Percentiles rank a stretch among this genome's conserved stretches.
Conservation (phyloP, 176 grass and related monocot species). For the Zea luxurians region DNA sequence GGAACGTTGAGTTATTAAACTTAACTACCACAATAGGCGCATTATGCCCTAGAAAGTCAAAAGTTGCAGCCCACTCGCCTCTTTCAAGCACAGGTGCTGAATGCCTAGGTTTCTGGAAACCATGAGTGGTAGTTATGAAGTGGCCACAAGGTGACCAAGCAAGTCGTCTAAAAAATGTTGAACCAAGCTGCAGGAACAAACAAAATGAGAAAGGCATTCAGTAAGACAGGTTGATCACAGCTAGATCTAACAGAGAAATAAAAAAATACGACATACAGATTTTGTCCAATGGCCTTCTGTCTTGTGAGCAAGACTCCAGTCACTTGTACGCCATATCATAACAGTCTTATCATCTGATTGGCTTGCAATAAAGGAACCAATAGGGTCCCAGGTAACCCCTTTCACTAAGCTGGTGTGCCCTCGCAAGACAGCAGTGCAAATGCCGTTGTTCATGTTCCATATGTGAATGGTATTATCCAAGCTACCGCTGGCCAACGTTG, state of each 20-base stretch:
- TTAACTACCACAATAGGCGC: slow-evolving; percentile 88
- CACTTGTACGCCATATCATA: slow-evolving; percentile 95
- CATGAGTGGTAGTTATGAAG: slow-evolving; percentile 95
- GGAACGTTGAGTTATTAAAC: slow-evolving; percentile 94
- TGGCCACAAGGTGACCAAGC: slow-evolving; percentile 94
- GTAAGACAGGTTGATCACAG: slow-evolving; percentile 14
- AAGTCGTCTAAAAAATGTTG: slow-evolving; percentile 93
- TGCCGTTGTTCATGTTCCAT: slow-evolving; percentile 84
- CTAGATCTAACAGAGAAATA: slow-evolving; percentile 11
- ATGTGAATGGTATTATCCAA: slow-evolving; percentile 97
- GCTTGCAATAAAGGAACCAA: slow-evolving; percentile 92
- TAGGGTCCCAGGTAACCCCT: slow-evolving; percentile 97
- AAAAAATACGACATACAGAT: slow-evolving; percentile 64
- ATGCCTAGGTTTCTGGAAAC: slow-evolving; percentile 96
- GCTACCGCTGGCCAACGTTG: slow-evolving; percentile 78
- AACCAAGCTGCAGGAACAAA: slow-evolving; percentile 70
- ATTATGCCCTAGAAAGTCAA: slow-evolving; percentile 97
- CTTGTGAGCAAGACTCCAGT: slow-evolving; percentile 93
- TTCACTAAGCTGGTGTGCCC: slow-evolving; percentile 95
- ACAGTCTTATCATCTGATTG: slow-evolving; percentile 97
- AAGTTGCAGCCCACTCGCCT: slow-evolving; percentile 93
- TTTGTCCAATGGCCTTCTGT: slow-evolving; percentile 97
- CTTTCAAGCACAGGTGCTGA: slow-evolving; percentile 94
- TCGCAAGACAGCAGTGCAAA: slow-evolving; percentile 85
- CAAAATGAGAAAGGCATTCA: slow-evolving; percentile 38